Base-by-base conservation (phyloP, 225 moss, liverwort and hornwort species). In the Polytrichum formosum region DNA sequence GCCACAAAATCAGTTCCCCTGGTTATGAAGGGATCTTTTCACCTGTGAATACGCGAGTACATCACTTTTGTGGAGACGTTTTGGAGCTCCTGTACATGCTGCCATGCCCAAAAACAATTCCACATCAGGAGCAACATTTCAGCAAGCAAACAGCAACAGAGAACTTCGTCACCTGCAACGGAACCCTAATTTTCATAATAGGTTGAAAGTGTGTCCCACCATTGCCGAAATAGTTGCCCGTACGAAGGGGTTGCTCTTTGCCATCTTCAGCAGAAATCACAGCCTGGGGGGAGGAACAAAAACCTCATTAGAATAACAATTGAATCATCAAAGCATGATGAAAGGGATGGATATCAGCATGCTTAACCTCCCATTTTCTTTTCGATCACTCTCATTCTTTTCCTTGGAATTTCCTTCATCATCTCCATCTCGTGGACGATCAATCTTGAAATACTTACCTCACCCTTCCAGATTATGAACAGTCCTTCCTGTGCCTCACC, bases 201-300 rank as follows among this genome's bases (percentile, higher is more conserved):
- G 54, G 25, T 70, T 64, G 55, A 74, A n/a, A 30, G 35, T 72
- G 54, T 37, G 22, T 61, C 75, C 46, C 74, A 91, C 88, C 91
- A 82, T 67, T 73, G 71, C 92, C 94, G 67, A 94, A 94, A 78
- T 88, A 87, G 73, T 92, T 82, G 60, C 85, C 92, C 67, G 66
- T 71, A 61, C 75, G 72, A 63, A 94, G 30, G 61, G 31, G 55
- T 35, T 23, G 59, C 46, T 71, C 28, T 54, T 74, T 64, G 23
- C 27, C 56, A 33, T 61, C 64, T 54, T 60, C 10, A 58, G 64
- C 64, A 30, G 21, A 26, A 54, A 67, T 20, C 75, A 61, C 80
- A 72, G 66, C 83, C 82, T 83, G 83, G 76, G n/a, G 26, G 10
- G 6, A n/a, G 65, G 30, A 66, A 29, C 8, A 68, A 18, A 31